Evolutionary conservation across 129 eudicot genomes (phyloP).

Genomic region (Helichrysum umbraculigerum): DNA sequence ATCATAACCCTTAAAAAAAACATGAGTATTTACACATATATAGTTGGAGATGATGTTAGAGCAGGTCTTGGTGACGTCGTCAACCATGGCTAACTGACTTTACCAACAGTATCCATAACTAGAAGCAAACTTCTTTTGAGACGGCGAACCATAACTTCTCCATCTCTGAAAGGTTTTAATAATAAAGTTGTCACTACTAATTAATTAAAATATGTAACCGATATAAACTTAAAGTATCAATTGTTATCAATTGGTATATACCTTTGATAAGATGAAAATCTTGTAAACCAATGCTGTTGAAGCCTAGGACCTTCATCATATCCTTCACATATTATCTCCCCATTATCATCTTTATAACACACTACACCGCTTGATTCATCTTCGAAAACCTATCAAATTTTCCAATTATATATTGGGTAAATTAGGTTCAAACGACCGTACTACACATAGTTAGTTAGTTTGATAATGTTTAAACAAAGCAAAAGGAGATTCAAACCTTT

Average conservation of each 20-base stretch:
- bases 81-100: conserved; percentile 13
- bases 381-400: conserved; percentile 48
- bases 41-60: conserved; percentile 12
- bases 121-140: conserved; percentile 27
- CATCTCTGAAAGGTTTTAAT: conserved; percentile 7
- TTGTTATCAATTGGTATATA: background rate
- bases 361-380: conserved; percentile 56
- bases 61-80: background rate
- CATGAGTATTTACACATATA: background rate
- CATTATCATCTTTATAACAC: conserved; percentile 57
- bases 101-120: conserved; percentile 19
- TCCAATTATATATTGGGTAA: background rate
- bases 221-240: background rate
- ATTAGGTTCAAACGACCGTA: background rate
- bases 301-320: conserved; percentile 72
- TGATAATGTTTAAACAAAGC: too few species aligned
- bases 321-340: conserved; percentile 72
- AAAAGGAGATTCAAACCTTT: conserved; percentile 19
- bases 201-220: too few species aligned
- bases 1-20: background rate
- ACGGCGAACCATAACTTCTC: conserved; percentile 9
- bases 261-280: conserved; percentile 33
- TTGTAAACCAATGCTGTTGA: conserved; percentile 22
- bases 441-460: too few species aligned
- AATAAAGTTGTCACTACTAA: too few species aligned